A percentile compares a stretch with the other conserved stretches of the same genome.
phyloP scores from a whole-genome alignment of 2,329 filamentous ascomycete species.

The Aspergillus persii region DNA sequence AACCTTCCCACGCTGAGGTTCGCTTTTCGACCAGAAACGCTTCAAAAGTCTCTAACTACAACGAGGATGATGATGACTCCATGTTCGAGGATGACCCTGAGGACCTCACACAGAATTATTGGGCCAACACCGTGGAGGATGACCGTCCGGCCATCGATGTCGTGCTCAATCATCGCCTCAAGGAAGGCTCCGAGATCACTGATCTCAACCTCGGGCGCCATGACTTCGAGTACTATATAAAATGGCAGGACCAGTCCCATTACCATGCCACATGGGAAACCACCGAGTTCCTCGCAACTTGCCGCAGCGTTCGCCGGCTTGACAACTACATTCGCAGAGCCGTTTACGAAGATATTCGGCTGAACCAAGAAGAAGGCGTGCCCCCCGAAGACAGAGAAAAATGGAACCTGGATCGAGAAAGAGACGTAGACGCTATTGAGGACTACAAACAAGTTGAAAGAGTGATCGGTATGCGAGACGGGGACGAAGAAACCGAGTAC shows the following conservation, averaged over 20 bases:
- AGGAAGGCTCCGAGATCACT: conserved; percentile 58
- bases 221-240: conserved; percentile 88
- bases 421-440: conserved; percentile 80
- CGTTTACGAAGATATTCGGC: conserved; percentile 74
- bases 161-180: conserved; percentile 80
- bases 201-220: conserved; percentile 45
- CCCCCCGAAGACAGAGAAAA: conserved; percentile 86
- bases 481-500: conserved; percentile 81
- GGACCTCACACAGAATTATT: conserved; percentile 66
- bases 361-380: conserved; percentile 70
- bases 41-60: conserved; percentile 69
- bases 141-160: conserved; percentile 84
- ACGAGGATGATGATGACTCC: conserved; percentile 62
- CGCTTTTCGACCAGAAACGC: conserved; percentile 88
- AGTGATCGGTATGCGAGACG: conserved; percentile 79
- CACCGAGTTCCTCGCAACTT: conserved; percentile 68
- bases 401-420: conserved; percentile 91
- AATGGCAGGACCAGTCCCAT: conserved; percentile 95
- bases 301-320: conserved; percentile 80
- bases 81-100: conserved; percentile 59
- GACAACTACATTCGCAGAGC: conserved; percentile 93
- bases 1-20: conserved; percentile 71
- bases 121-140: conserved; percentile 66
- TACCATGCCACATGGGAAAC: conserved; percentile 95
- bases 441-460: conserved; percentile 92